Evolutionary conservation across 257 asterid species (phyloP).

Genomic region (Solanum peruvianum): DNA sequence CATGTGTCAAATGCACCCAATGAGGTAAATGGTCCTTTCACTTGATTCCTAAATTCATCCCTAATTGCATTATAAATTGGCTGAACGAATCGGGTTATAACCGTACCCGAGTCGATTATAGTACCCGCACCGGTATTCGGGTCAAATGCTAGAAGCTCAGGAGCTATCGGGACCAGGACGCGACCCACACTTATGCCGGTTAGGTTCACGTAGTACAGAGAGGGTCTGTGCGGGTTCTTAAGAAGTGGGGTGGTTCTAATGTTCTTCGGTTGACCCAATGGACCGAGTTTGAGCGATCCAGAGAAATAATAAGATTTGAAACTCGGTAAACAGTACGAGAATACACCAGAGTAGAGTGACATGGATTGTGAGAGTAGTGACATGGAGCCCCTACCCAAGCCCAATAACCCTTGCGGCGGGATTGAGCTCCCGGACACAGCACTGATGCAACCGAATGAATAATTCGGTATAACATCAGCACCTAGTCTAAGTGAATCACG

Average conservation of each 20-base stretch:
- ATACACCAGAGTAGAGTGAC: constrained; percentile 54
- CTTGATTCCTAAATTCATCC: constrained; percentile 58
- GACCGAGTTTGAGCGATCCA: constrained; percentile 82
- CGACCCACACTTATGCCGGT: constrained; percentile 71
- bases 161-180: constrained; percentile 42
- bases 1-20: constrained; percentile 87
- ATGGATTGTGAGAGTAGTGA: constrained; percentile 66
- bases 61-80: constrained; percentile 47
- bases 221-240: constrained; percentile 70
- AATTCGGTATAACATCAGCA: constrained; percentile 38
- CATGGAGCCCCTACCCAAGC: constrained; percentile 80
- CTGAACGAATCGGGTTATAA: constrained; percentile 65
- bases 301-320: constrained; percentile 79
- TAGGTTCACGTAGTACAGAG: constrained; percentile 73
- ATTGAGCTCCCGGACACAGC: constrained; percentile 44
- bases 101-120: constrained; percentile 82
- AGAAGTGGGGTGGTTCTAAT: constrained; percentile 71
- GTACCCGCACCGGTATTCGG: constrained; percentile 73
- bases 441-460: constrained; percentile 69
- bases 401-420: constrained; percentile 84
- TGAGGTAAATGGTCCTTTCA: constrained; percentile 47
- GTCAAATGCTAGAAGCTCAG: constrained; percentile 53
- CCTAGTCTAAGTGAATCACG: constrained; percentile 60
- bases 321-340: constrained; percentile 79
- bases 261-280: constrained; percentile 65